Percentiles rank a stretch among this genome's conserved stretches.
Evolutionary conservation across 2,329 filamentous ascomycete genomes (phyloP).

Genomic region (Myriosclerotinia scirpicola): DNA sequence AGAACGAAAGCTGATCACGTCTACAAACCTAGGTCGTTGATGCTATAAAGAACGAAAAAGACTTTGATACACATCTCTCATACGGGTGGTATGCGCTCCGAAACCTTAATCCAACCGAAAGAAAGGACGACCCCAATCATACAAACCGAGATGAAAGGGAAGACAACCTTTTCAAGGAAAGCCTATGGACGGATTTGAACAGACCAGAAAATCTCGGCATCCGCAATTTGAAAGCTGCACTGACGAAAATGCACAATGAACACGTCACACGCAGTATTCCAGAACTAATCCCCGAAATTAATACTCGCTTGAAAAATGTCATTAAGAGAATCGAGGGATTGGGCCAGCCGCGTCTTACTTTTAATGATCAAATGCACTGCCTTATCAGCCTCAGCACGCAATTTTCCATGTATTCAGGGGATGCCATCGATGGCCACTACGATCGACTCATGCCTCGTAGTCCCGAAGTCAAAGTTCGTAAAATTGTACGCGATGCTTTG

Average conservation of each 20-base stretch:
- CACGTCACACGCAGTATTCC: slow-evolving; percentile 21
- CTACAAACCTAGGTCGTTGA: neutral
- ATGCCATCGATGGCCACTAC: slow-evolving; percentile 13
- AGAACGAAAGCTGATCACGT: too few species aligned
- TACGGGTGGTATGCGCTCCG: slow-evolving; percentile 17
- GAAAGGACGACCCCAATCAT: neutral
- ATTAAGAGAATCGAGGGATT: neutral
- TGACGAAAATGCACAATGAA: slow-evolving; percentile 19
- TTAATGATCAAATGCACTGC: neutral
- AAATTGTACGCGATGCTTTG: slow-evolving; percentile 8
- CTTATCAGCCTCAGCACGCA: neutral
- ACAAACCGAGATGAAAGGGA: neutral
- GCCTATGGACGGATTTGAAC: neutral
- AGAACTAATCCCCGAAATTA: slow-evolving; percentile 18
- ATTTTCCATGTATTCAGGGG: neutral
- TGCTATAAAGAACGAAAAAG: slow-evolving; percentile 11
- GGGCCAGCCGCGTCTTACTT: neutral
- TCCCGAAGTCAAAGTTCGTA: neutral
- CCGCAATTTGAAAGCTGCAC: slow-evolving; percentile 3
- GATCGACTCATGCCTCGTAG: neutral
- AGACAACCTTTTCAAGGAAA: neutral
- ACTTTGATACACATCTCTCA: slow-evolving; percentile 1
- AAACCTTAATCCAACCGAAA: slow-evolving; percentile 2
- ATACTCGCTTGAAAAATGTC: neutral
- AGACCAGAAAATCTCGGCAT: neutral